These are phyloP conservation scores for Spiraea crenata DNA, from an alignment of 331 rosid species.

Conservation along the genomic window DNA sequence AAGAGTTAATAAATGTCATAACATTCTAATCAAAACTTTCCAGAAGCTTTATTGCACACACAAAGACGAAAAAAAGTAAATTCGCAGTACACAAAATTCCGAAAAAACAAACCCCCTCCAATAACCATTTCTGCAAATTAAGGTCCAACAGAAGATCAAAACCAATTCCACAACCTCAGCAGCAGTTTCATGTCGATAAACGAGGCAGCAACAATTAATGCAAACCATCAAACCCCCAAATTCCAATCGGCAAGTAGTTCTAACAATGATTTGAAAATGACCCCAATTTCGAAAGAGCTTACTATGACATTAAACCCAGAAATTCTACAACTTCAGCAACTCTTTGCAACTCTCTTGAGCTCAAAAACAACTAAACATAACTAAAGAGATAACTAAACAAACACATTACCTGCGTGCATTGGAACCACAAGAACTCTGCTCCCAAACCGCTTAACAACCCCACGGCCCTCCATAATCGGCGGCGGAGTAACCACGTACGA, in stretches of 20 bases:
- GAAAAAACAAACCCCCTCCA: neutral
- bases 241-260: neutral
- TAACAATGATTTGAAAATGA: neutral
- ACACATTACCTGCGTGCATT: constrained; percentile 79
- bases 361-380: neutral
- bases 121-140: neutral
- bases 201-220: neutral
- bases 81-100: neutral
- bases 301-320: neutral
- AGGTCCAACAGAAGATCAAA: neutral
- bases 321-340: neutral
- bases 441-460: constrained; percentile 89
- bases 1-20: constrained; percentile 5
- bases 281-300: neutral
- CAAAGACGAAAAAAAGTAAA: neutral
- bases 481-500: constrained; percentile 76
- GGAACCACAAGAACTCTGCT: constrained; percentile 79
- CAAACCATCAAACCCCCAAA: neutral
- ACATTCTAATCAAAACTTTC: neutral
- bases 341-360: constrained; percentile 3
- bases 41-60: neutral
- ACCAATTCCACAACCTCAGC: neutral
- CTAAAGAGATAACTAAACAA: neutral
- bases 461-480: constrained; percentile 77
- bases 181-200: neutral